These are phyloP conservation scores for Geotrichum klebahnii DNA, from an alignment of 1,139 yeast genomes.

Conservation along the genomic window DNA sequence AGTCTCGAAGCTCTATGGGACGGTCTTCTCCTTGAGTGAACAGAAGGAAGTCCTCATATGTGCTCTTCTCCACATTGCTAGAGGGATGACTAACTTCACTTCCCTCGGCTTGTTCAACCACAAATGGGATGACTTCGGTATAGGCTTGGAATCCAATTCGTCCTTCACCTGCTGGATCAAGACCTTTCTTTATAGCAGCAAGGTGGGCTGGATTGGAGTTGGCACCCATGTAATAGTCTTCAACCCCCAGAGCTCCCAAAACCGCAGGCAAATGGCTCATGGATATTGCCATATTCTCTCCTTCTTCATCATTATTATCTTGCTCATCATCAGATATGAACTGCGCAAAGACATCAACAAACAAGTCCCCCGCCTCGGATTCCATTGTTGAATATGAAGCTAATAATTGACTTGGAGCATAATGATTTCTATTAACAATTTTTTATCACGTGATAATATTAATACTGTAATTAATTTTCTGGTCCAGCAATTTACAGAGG, in stretches of 20 bases:
- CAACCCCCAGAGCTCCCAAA: constrained; percentile 1
- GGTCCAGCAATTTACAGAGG: no score
- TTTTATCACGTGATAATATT: no score
- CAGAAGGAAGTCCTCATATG: constrained; percentile 14
- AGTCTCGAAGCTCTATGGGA: constrained; percentile 13
- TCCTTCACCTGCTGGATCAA: constrained; percentile 5
- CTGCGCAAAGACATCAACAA: constrained; percentile 10
- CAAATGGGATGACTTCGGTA: constrained; percentile 4
- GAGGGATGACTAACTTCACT: no score
- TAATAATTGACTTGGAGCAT: not conserved
- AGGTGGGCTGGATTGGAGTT: not conserved
- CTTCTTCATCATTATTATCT: not conserved
- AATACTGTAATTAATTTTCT: no score
- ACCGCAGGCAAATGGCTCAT: constrained; percentile 7
- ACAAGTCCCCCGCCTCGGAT: constrained; percentile 4
- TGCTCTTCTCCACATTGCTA: not conserved
- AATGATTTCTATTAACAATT: no score
- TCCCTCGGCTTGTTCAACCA: constrained; percentile 7
- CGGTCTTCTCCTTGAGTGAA: constrained; percentile 20
- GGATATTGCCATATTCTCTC: constrained; percentile 1
- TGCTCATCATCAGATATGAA: constrained; percentile 4
- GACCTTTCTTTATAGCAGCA: constrained; percentile 1
- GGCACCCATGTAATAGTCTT: constrained; percentile 9
- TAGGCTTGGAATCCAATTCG: not conserved
- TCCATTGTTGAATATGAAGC: not conserved